Percentiles rank a stretch among this genome's conserved stretches.
Evolutionary conservation across 768 basidiomycete species (phyloP).

Genomic region (Leccinum fibrillosum): DNA sequence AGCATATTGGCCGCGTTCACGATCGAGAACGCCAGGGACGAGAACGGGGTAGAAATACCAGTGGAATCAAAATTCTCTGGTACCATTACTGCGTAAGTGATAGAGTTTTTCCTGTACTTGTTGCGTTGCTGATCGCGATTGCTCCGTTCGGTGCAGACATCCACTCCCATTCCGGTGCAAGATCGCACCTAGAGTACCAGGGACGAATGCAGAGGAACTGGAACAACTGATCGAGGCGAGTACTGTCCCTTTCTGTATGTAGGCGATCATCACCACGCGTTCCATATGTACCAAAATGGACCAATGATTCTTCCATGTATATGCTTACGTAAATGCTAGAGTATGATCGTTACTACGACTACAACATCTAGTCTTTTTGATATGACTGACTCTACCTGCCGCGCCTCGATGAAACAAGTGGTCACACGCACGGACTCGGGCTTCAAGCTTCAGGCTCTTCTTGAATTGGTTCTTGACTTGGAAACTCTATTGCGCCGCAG

Average conservation of each 20-base stretch:
- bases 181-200: constrained; percentile 10
- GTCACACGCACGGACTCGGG: too few relatives aligned
- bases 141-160: neutral
- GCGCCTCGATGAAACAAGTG: neutral
- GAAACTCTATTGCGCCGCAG: too few relatives aligned
- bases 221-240: constrained; percentile 14
- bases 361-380: neutral
- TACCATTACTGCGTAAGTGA: constrained; percentile 12
- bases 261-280: neutral
- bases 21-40: constrained; percentile 16
- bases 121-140: neutral
- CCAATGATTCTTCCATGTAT: neutral
- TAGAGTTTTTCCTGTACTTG: neutral
- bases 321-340: neutral
- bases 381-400: neutral
- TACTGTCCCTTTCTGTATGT: constrained; percentile 1
- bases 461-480: too few relatives aligned
- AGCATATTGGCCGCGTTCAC: constrained; percentile 17
- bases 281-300: neutral
- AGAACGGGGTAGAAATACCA: constrained; percentile 18
- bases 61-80: constrained; percentile 10
- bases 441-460: too few relatives aligned
- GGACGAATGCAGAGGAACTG: constrained; percentile 6
- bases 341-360: neutral
- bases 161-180: constrained; percentile 17